Conservation (phyloP, 129 eudicot genomes). For the Apium graveolens region DNA sequence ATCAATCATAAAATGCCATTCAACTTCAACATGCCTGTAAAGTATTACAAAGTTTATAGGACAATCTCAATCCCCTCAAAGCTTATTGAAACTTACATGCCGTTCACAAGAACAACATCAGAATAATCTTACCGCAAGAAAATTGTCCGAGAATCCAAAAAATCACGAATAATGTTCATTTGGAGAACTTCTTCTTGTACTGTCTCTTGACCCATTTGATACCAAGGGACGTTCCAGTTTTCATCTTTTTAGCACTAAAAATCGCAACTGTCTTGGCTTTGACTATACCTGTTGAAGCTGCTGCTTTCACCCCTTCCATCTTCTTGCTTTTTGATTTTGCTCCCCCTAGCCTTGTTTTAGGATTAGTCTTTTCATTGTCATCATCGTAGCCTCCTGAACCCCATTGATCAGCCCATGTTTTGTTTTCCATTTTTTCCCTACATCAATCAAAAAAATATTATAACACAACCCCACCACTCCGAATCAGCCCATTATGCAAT, state of each 20-base stretch:
- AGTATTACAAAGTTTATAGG: neutral
- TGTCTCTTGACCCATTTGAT: conserved; percentile 48
- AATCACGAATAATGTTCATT: conserved; percentile 14
- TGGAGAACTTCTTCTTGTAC: conserved; percentile 16
- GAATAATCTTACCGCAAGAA: neutral
- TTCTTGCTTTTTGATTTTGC: conserved; percentile 13
- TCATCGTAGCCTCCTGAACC: conserved; percentile 16
- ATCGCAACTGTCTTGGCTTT: conserved; percentile 46
- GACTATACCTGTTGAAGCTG: conserved; percentile 38
- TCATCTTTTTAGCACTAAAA: conserved; percentile 42
- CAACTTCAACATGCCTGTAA: neutral
- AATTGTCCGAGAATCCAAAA: neutral
- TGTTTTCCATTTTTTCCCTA: conserved; percentile 28
- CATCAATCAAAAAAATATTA: neutral
- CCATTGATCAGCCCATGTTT: conserved; percentile 52
- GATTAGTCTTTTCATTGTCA: conserved; percentile 14
- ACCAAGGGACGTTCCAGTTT: conserved; percentile 40
- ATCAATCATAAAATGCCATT: neutral
- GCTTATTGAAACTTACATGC: neutral
- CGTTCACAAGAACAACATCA: neutral
- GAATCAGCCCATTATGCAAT: neutral
- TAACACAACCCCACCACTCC: neutral
- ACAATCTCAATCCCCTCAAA: neutral
- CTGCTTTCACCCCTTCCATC: conserved; percentile 44
- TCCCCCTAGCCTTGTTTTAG: conserved; percentile 13